Evolutionary conservation across 1,139 yeast species (phyloP).

Genomic region (Taiozyma onychis): DNA sequence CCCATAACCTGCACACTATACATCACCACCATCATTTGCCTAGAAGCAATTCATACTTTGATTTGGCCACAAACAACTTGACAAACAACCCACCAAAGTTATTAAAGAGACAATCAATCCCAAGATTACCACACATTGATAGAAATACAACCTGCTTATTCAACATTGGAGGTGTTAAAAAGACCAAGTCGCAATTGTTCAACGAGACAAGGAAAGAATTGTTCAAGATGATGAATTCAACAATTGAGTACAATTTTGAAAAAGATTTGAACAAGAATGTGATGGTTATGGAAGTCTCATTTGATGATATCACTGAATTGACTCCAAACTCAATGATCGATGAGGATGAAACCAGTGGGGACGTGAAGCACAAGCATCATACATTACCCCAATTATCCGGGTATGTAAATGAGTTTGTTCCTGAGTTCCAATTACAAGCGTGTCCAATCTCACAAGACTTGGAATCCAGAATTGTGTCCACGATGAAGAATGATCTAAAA

Average conservation of each 20-base stretch:
- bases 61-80: not conserved
- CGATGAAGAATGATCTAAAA: constrained; percentile 53
- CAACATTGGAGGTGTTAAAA: constrained; percentile 7
- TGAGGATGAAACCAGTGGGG: not conserved
- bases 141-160: constrained; percentile 14
- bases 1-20: not conserved
- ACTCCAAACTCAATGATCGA: not conserved
- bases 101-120: constrained; percentile 8
- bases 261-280: not conserved
- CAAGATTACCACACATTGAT: constrained; percentile 19
- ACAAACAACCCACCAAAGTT: not conserved
- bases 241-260: not conserved
- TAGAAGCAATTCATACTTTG: constrained; percentile 4
- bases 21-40: constrained; percentile 4
- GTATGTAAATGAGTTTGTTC: constrained; percentile 19
- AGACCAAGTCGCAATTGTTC: not conserved
- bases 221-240: constrained; percentile 10
- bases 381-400: constrained; percentile 22
- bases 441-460: constrained; percentile 40
- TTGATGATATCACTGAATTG: constrained; percentile 7
- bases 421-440: constrained; percentile 33
- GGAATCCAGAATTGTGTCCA: constrained; percentile 43
- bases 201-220: constrained; percentile 1
- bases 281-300: constrained; percentile 5
- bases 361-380: not conserved